phyloP scores from a whole-genome alignment of 2,329 filamentous ascomycete species.

The Dothideomycetes sp. region DNA sequence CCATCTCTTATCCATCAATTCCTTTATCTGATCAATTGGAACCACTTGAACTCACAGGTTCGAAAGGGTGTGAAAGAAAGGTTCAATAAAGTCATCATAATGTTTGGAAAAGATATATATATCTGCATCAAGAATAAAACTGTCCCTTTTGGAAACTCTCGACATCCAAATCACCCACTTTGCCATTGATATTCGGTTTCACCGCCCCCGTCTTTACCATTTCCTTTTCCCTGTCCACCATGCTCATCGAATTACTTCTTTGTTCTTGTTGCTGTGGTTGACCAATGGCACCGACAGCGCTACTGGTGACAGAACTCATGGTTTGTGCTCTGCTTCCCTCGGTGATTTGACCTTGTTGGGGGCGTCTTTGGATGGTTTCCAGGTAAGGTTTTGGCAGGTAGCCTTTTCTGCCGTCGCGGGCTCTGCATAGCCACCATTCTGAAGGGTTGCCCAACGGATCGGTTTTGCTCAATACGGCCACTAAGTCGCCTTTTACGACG shows the following conservation, averaged over 20 bases:
- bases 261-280: too few species aligned
- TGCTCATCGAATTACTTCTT: slow-evolving; percentile 36
- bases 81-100: too few species aligned
- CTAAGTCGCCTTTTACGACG: slow-evolving; percentile 89
- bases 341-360: slow-evolving; percentile 38
- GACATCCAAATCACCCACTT: slow-evolving; percentile 54
- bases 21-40: too few species aligned
- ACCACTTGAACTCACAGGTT: too few species aligned
- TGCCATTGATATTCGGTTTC: slow-evolving; percentile 45
- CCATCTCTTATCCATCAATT: too few species aligned
- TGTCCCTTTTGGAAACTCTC: slow-evolving; percentile 65
- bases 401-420: slow-evolving; percentile 79
- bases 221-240: slow-evolving; percentile 37
- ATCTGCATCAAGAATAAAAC: slow-evolving; percentile 36
- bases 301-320: slow-evolving; percentile 38
- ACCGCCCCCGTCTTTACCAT: slow-evolving; percentile 21
- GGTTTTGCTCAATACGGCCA: slow-evolving; percentile 84
- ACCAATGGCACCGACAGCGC: too few species aligned
- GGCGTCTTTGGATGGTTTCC: slow-evolving; percentile 58
- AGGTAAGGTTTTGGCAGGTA: slow-evolving; percentile 89
- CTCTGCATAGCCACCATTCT: slow-evolving; percentile 95
- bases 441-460: slow-evolving; percentile 86
- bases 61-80: too few species aligned
- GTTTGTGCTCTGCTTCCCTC: slow-evolving; percentile 44
- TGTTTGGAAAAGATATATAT: too few species aligned